Conservation (phyloP, 306 rosid genomes). For the Hippophae tibetana region DNA sequence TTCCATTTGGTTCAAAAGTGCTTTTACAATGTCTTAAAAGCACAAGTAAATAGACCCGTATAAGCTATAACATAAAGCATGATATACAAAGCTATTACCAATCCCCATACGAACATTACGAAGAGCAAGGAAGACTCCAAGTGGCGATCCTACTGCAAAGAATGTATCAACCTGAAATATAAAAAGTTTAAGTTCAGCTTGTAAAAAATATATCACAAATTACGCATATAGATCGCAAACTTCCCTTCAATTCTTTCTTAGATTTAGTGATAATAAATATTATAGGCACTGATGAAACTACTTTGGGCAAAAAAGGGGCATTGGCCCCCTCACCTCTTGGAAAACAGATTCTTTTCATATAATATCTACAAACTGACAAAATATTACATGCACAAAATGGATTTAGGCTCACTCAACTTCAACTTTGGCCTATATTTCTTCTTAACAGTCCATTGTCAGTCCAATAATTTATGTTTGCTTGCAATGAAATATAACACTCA, state of each 20-base stretch:
- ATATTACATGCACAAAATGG: too few species aligned
- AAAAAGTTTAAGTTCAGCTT: constrained; percentile 17
- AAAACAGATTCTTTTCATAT: too few species aligned
- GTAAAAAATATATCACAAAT: constrained; percentile 7
- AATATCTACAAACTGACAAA: too few species aligned
- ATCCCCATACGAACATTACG: constrained; percentile 82
- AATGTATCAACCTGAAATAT: constrained; percentile 81
- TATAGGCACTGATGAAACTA: too few species aligned
- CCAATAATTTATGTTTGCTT: too few species aligned
- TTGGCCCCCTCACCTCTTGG: too few species aligned
- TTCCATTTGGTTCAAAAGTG: neutral
- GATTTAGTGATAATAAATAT: neutral
- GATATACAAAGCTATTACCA: constrained; percentile 40
- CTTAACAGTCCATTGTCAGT: too few species aligned
- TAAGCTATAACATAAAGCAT: constrained; percentile 14
- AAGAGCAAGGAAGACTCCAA: constrained; percentile 94
- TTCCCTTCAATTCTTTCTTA: neutral
- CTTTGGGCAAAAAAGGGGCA: too few species aligned
- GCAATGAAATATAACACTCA: too few species aligned
- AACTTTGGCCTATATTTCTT: too few species aligned
- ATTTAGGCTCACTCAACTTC: too few species aligned
- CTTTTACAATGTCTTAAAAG: neutral
- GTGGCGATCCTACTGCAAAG: constrained; percentile 98
- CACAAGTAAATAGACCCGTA: neutral
- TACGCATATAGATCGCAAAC: constrained; percentile 10